These are phyloP conservation scores for Lepidium campestre DNA, from an alignment of 441 rosid genomes.

Conservation along the genomic window DNA sequence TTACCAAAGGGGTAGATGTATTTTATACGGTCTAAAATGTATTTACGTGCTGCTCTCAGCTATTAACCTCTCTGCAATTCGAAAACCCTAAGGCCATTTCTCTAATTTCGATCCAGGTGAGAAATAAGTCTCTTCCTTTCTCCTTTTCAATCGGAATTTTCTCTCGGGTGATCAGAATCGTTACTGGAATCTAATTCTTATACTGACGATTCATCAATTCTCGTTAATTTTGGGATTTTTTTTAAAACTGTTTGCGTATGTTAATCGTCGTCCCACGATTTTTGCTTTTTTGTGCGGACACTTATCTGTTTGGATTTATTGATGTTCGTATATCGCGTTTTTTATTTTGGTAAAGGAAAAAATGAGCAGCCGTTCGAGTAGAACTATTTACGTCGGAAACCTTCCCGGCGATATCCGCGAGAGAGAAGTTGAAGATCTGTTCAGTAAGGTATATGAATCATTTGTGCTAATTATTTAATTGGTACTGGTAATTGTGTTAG, in stretches of 20 bases:
- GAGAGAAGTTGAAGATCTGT: slow-evolving; percentile 94
- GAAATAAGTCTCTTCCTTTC: background rate
- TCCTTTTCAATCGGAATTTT: background rate
- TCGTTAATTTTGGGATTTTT: background rate
- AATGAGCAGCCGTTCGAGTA: slow-evolving; percentile 96
- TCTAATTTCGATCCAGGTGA: slow-evolving; percentile 22
- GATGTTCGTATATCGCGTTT: background rate
- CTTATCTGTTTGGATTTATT: slow-evolving; percentile 1
- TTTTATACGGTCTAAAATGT: background rate
- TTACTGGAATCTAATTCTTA: background rate
- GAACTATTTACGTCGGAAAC: slow-evolving; percentile 90
- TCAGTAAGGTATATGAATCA: slow-evolving; percentile 52
- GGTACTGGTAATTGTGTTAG: background rate
- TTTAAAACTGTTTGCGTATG: background rate
- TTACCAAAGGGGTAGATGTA: no score
- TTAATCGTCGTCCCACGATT: background rate
- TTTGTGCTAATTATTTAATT: background rate
- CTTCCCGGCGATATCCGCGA: slow-evolving; percentile 96
- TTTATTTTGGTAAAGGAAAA: slow-evolving; percentile 13
- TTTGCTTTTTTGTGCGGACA: background rate
- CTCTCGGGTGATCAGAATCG: background rate
- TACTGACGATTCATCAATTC: background rate
- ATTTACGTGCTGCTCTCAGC: background rate
- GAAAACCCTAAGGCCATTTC: slow-evolving; percentile 17
- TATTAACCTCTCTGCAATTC: slow-evolving; percentile 5